phyloP scores from a whole-genome alignment of 2,329 filamentous ascomycete genomes.

The Colletotrichum australisinense region DNA sequence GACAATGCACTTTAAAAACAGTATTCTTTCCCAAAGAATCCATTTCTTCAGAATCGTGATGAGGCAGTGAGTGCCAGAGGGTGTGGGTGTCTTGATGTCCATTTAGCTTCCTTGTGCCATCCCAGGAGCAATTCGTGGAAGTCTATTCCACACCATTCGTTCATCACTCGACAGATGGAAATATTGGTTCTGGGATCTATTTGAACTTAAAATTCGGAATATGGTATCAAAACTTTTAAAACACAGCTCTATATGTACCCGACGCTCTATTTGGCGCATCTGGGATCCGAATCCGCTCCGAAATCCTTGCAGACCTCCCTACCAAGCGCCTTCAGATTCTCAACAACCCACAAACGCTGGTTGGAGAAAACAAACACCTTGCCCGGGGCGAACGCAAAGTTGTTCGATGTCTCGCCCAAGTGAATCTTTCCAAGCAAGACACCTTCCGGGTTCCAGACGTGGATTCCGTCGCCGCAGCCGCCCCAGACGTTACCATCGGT shows the following conservation, averaged over 20 bases:
- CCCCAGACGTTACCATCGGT: conserved; percentile 59
- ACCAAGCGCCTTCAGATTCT: conserved; percentile 35
- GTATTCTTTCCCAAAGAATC: too few species aligned
- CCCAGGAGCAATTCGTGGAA: too few species aligned
- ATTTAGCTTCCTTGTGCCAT: too few species aligned
- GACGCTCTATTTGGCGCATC: background rate
- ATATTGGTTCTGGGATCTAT: too few species aligned
- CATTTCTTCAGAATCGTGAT: too few species aligned
- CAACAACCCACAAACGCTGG: conserved; percentile 49
- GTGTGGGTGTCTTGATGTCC: too few species aligned
- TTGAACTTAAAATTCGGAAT: background rate
- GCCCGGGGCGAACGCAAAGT: conserved; percentile 59
- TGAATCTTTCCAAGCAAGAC: conserved; percentile 58
- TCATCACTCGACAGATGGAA: too few species aligned
- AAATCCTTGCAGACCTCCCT: conserved; percentile 40
- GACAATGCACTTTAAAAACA: too few species aligned
- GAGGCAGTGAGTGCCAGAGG: too few species aligned
- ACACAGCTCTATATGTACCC: background rate
- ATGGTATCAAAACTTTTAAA: background rate
- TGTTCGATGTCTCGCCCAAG: conserved; percentile 54
- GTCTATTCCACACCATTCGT: too few species aligned
- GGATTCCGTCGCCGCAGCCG: conserved; percentile 60
- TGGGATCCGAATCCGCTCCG: conserved; percentile 29
- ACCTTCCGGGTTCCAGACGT: conserved; percentile 59
- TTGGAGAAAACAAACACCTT: conserved; percentile 62